Evolutionary conservation across 139 green algal genomes (phyloP).

Genomic region (Trebouxia sp.): DNA sequence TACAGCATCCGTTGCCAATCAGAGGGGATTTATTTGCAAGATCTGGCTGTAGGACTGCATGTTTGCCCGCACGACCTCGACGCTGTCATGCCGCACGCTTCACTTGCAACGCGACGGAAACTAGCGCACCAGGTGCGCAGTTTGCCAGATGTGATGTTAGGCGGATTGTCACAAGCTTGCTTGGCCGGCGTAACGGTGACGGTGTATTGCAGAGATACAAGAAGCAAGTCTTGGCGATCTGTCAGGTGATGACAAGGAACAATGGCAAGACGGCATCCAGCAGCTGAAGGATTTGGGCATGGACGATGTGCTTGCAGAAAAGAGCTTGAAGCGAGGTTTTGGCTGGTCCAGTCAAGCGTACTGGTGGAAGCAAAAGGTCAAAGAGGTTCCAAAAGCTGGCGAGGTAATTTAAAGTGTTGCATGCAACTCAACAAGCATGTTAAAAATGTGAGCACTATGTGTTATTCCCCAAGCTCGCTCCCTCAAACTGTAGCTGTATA

Average conservation of each 20-base stretch:
- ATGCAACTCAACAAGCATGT: too few species aligned
- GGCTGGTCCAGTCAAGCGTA: constrained; percentile 23
- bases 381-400: not conserved
- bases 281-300: not conserved
- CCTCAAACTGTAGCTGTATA: too few species aligned
- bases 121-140: not conserved
- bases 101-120: not conserved
- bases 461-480: too few species aligned
- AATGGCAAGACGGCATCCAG: not conserved
- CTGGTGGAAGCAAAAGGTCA: constrained; percentile 23
- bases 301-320: not conserved
- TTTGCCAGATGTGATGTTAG: not conserved
- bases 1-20: too few species aligned
- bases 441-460: not conserved
- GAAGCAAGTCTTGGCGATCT: not conserved
- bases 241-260: not conserved
- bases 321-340: constrained; percentile 5
- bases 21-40: too few species aligned
- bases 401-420: not conserved
- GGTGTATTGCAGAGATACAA: not conserved
- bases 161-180: not conserved
- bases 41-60: too few species aligned
- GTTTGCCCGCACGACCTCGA: too few species aligned
- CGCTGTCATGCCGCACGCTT: not conserved
- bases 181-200: not conserved